Evolutionary conservation across 73 alveolate genomes (phyloP), one percentile per base, ranked within the genome.

Genomic region (Blepharisma stoltei): DNA sequence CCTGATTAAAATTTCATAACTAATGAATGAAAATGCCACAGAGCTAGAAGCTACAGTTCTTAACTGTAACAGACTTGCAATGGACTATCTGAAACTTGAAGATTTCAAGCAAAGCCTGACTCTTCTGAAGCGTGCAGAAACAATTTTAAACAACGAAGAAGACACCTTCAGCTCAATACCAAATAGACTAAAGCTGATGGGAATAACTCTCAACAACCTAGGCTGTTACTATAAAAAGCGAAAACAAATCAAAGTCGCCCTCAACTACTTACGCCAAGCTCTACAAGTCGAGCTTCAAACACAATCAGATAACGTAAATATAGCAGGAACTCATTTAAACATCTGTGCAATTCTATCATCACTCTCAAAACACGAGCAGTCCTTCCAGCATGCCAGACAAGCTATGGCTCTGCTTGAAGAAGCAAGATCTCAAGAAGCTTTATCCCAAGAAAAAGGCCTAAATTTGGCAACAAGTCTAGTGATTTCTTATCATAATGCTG

Each of bases 191-290:
- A 69, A 69, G 5, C 79, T 44, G 23, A 76, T 67, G 7, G 41
- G 86, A 5, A 43, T 86, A 27, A 82, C 89, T 6, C 55, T 54
- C 68, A 86, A 86, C 65, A 86, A 82, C 76, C 67, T 86, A 8
- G 89, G 93, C 25, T 86, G 89, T 70, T 86, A 76, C 54, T 86
- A 81, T 52, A 86, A 82, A 54, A 81, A 82, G 84, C 0, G 41
- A 18, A 68, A 27, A 25, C 18, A 69, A 6, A 54, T 46, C n/a
- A 9, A 9, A 69, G 79, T 48, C 32, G 55, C 79, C 4, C 38
- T 69, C 9, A n/a, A 14, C 21, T 69, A 69, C 41, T 3, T 69
- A 3, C 67, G 27, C 1, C 20, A 43, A n/a, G 23, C 79, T 69
- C 14, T 44, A 0, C 27, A 69, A 43, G 37, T 69, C 11, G 55